Evolutionary conservation across 176 grass and related monocot species (phyloP).

Genomic region (Coix lacrymajobi): DNA sequence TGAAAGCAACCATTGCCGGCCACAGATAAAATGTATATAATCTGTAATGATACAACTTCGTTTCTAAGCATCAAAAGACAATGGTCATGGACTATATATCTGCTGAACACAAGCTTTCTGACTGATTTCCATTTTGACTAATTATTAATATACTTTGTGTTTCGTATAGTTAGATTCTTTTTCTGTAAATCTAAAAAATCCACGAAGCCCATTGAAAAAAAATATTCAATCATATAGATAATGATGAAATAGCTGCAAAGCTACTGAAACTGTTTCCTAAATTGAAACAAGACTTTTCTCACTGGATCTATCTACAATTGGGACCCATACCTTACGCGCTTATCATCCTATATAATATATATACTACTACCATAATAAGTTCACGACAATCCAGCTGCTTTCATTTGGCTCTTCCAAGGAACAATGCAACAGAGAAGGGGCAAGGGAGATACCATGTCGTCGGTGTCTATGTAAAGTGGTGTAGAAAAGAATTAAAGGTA

Average conservation of each 20-base stretch:
- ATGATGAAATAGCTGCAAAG: not conserved
- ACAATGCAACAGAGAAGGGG: not conserved
- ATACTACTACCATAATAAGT: not conserved
- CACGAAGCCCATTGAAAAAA: not conserved
- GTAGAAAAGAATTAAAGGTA: not conserved
- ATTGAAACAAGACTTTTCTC: not conserved
- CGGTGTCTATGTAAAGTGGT: not conserved
- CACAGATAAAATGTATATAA: not conserved
- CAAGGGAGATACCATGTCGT: not conserved
- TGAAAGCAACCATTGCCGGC: conserved; percentile 17
- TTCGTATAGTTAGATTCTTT: not conserved
- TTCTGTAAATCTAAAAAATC: no score
- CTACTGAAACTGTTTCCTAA: conserved; percentile 2
- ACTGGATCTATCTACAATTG: not conserved
- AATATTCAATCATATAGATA: no score
- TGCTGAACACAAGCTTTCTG: not conserved
- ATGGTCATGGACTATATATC: not conserved
- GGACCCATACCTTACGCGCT: not conserved
- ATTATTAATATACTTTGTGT: not conserved
- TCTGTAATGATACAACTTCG: not conserved
- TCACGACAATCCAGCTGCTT: not conserved
- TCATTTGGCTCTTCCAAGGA: not conserved
- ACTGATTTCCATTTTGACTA: not conserved
- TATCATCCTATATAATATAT: not conserved
- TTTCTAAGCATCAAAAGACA: conserved; percentile 3